Evolutionary conservation across 148 eudicot species (phyloP), one percentile per base, ranked within the genome.

Genomic region (Vaccinium vitisidaea): DNA sequence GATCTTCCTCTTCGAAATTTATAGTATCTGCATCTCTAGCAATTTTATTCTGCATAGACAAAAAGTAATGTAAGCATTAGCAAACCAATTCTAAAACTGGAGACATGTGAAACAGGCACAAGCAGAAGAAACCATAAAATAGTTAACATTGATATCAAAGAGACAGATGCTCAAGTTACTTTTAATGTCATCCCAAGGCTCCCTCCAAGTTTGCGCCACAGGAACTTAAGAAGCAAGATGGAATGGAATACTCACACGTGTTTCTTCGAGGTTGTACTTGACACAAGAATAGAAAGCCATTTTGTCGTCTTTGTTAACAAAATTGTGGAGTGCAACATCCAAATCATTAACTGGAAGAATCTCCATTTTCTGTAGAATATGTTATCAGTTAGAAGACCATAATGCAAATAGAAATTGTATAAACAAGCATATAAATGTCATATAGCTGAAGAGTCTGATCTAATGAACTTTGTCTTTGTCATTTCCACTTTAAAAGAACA

Each of bases 231-330:
- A 67, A 63, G 79, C 54, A 76, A 30, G 43, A 67, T 50, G 27
- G 81, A 88, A 67, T 39, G 23, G 81, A 87, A 69, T 78, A 90
- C 97, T 90, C 91, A 97, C 99, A 36, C 96, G 98, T 70, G 99
- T 95, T 90, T 97, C 99, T 67, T 93, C 92, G 80, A 97, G 94
- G 88, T 94, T 97, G 92, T 97, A 94, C 84, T 91, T 94, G 88
- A 97, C 82, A 84, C 99, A 97, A 55, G 98, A 85, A 88, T 95
- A 90, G 78, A 97, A 97, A 81, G 99, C 99, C 94, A 89, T 87
- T 83, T 93, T 95, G 90, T 97, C 99, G 85, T 97, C 99, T 92
- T 97, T 97, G 89, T 90, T 95, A 27, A 97, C 96, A 88, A 97
- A 97, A 90, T 95, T 91, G 82, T 97, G 99, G 59, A 97, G 88